Percentiles rank a stretch among this genome's conserved stretches.
phyloP scores from a whole-genome alignment of 345 rosid species.

The Microcos paniculata region DNA sequence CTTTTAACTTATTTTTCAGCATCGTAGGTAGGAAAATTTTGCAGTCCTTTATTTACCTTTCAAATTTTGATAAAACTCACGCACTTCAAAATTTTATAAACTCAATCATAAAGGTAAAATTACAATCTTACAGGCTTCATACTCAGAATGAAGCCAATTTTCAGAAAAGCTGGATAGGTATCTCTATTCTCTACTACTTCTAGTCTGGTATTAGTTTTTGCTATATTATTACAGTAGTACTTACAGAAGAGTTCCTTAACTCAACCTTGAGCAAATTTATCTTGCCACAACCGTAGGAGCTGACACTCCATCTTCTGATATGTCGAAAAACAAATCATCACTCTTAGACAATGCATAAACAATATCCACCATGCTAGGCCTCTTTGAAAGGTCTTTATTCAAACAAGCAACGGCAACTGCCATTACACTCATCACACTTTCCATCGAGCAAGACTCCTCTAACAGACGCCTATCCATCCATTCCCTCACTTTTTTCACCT shows the following conservation, averaged over 20 bases:
- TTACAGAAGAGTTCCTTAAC: background rate
- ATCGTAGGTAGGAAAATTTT: background rate
- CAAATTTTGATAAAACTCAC: background rate
- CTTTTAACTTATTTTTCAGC: background rate
- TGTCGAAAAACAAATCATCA: slow-evolving; percentile 46
- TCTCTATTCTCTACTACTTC: background rate
- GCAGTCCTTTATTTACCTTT: background rate
- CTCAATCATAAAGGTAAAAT: background rate
- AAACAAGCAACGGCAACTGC: slow-evolving; percentile 51
- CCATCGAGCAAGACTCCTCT: slow-evolving; percentile 37
- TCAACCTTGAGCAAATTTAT: slow-evolving; percentile 12
- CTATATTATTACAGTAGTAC: background rate
- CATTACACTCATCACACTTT: slow-evolving; percentile 51
- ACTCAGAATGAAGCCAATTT: background rate
- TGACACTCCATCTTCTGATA: slow-evolving; percentile 39
- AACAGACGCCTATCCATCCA: slow-evolving; percentile 46
- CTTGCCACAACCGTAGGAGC: slow-evolving; percentile 39
- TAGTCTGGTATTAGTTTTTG: background rate
- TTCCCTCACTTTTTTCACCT: slow-evolving; percentile 24
- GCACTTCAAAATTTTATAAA: background rate
- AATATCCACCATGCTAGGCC: slow-evolving; percentile 70
- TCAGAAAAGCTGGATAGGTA: background rate
- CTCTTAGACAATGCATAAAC: slow-evolving; percentile 60
- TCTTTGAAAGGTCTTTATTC: slow-evolving; percentile 44
- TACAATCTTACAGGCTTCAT: background rate